These are phyloP conservation scores for Pichia paraexigua DNA, from an alignment of 805 yeast species.

Conservation along the genomic window DNA sequence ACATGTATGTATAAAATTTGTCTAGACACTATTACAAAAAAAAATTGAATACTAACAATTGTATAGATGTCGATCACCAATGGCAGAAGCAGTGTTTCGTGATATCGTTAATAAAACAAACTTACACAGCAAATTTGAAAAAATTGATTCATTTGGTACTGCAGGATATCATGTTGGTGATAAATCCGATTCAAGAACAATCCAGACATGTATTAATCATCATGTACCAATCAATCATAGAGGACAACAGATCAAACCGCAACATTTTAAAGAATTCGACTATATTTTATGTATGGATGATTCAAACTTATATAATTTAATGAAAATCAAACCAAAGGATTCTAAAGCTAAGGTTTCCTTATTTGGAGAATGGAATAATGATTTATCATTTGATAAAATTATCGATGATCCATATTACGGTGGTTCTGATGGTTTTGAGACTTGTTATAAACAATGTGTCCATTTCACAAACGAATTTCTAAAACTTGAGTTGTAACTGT, in stretches of 20 bases:
- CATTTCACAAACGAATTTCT: slow-evolving; percentile 73
- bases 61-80: slow-evolving; percentile 81
- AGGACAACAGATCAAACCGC: slow-evolving; percentile 57
- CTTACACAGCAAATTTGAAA: slow-evolving; percentile 34
- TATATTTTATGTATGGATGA: slow-evolving; percentile 69
- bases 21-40: not conserved
- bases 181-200: slow-evolving; percentile 69
- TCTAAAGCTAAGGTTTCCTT: slow-evolving; percentile 44
- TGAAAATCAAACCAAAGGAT: slow-evolving; percentile 44
- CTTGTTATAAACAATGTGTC: slow-evolving; percentile 62
- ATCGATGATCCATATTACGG: slow-evolving; percentile 95
- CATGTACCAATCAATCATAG: slow-evolving; percentile 67
- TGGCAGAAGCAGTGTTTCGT: slow-evolving; percentile 91
- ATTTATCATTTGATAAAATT: slow-evolving; percentile 39
- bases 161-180: slow-evolving; percentile 81
- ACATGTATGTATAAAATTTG: slow-evolving; percentile 51
- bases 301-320: slow-evolving; percentile 44
- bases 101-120: slow-evolving; percentile 52
- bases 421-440: slow-evolving; percentile 74
- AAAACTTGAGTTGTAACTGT: slow-evolving; percentile 33
- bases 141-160: slow-evolving; percentile 85
- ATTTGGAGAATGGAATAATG: slow-evolving; percentile 78
- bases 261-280: slow-evolving; percentile 52
- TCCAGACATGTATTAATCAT: slow-evolving; percentile 56
- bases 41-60: not conserved